These are phyloP conservation scores for Penicillium olsonii DNA, from an alignment of 2,329 filamentous ascomycete species.

Conservation along the genomic window DNA sequence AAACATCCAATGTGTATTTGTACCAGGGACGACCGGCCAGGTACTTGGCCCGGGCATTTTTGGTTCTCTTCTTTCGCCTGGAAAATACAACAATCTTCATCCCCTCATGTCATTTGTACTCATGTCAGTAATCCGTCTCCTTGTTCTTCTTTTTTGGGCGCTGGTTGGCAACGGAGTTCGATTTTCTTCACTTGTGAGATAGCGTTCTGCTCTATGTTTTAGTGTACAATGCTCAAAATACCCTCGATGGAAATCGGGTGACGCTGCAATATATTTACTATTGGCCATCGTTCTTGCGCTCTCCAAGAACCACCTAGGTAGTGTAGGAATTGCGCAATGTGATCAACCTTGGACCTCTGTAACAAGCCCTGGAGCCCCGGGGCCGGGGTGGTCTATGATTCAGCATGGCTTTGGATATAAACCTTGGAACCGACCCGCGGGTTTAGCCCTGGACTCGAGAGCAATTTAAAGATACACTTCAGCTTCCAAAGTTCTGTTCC, in stretches of 20 bases:
- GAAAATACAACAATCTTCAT: constrained; percentile 25
- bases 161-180: constrained; percentile 20
- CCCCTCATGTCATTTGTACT: constrained; percentile 31
- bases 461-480: too few species aligned
- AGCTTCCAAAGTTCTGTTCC: too few species aligned
- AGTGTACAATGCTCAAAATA: constrained; percentile 42
- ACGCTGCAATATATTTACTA: constrained; percentile 25
- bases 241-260: constrained; percentile 31
- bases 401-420: too few species aligned
- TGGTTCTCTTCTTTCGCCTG: constrained; percentile 6
- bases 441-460: too few species aligned
- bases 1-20: not conserved
- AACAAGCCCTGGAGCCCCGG: too few species aligned
- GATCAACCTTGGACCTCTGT: too few species aligned
- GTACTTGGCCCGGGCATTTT: not conserved
- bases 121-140: constrained; percentile 20
- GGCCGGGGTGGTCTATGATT: too few species aligned
- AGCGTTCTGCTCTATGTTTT: constrained; percentile 20
- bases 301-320: too few species aligned
- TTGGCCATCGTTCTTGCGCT: not conserved
- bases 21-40: not conserved
- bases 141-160: constrained; percentile 18
- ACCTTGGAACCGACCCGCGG: too few species aligned
- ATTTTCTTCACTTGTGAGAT: constrained; percentile 23
- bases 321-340: too few species aligned